Evolutionary conservation across 2,329 filamentous ascomycete genomes (phyloP), one percentile per base, ranked within the genome.

Genomic region (Tolypocladium endophyticum): DNA sequence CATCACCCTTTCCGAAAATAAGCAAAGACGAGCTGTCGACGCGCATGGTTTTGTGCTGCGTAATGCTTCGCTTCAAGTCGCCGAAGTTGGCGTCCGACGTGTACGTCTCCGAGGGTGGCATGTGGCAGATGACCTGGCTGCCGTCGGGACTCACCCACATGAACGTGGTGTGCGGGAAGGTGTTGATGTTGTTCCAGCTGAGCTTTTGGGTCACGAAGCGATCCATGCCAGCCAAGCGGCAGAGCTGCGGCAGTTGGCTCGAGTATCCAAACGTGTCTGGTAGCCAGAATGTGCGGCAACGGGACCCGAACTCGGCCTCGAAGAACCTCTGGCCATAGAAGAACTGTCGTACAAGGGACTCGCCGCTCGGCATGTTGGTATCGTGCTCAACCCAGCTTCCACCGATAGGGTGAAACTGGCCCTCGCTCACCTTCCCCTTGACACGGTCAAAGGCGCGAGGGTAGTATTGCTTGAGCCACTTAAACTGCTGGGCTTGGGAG

Each of bases 171-270:
- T 97, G 94, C 0, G 94, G 94, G 76, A 97, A 99, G 70, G 89
- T 96, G 77, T 97, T 97, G 81, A 97, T 97, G 72, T 97, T 97
- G 79, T 97, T 97, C 94, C 94, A 99, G 79, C 93, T 97, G 61
- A 99, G 80, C 77, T 99, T 99, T 74, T 99, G 94, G 0, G 94
- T 99, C 69, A 99, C 88, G 79, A 99, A 99, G 39, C 93, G 86
- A 60, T 85, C 89, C 94, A 99, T 97, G 25, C 92, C 93, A n/a
- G 94, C 89, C 35, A 97, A 79, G 4, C 93, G 88, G 71, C 92
- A 97, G 50, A 99, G 79, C 70, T 99, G 94, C 16, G 94, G 94
- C 50, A 99, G 82, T 74, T 99, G 94, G 56, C 88, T 89, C 0
- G 92, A 97, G 76, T 99, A 99, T 18, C 94, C 94, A 76, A 99